Conservation (phyloP, 75 land plant genomes). For the Sequoiadendron giganteum region DNA sequence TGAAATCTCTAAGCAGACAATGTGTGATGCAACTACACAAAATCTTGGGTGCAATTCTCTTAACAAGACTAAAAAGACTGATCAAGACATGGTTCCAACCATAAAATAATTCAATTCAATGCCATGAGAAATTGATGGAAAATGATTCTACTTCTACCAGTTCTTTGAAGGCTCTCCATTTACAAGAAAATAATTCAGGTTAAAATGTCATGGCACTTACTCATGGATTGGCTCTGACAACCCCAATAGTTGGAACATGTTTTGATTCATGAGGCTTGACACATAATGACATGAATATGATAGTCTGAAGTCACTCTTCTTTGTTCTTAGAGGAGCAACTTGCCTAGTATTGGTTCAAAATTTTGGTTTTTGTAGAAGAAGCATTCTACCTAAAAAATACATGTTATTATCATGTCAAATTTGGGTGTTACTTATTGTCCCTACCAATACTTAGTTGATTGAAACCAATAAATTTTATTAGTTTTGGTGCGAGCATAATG, state of each 20-base stretch:
- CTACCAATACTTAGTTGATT: neutral
- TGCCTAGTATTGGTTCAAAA: neutral
- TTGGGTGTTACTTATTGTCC: neutral
- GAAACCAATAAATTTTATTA: neutral
- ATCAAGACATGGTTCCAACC: neutral
- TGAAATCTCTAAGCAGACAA: neutral
- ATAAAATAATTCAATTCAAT: neutral
- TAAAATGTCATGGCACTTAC: neutral
- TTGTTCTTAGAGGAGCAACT: neutral
- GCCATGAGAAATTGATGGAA: neutral
- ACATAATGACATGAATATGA: neutral
- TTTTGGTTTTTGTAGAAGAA: neutral
- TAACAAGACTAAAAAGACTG: neutral
- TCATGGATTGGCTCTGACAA: neutral
- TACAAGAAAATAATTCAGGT: neutral
- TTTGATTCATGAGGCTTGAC: neutral
- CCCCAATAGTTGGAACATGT: neutral
- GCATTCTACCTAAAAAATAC: neutral
- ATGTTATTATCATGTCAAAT: neutral
- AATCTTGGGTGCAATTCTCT: neutral
- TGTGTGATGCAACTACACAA: neutral
- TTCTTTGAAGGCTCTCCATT: neutral
- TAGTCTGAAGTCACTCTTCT: neutral
- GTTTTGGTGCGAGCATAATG: neutral
- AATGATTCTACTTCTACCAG: neutral